Base-by-base conservation (phyloP, 208 protist species). In the Wallacemonas sp. region DNA sequence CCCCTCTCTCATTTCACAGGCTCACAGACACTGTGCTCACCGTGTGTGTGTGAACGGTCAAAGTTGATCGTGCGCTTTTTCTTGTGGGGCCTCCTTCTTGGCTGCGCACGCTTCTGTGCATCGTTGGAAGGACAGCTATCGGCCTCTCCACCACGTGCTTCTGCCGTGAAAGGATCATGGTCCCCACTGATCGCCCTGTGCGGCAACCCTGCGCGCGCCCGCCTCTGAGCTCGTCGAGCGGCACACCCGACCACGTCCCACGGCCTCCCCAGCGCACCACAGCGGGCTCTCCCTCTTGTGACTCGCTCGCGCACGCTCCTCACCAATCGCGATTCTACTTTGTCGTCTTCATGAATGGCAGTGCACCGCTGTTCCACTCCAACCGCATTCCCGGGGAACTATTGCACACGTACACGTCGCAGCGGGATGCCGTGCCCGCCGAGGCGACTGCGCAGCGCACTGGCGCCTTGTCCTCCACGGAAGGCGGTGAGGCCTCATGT, bases 321-420 rank as follows among this genome's bases (percentile, higher is more conserved):
- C 44, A 50, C 38, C 77, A 62, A 17, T 79, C 76, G 24, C 75
- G 69, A 24, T 83, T 93, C 32, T 91, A 91, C 59, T 89, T 93
- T 64, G 79, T 80, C 29, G 77, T 93, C 1, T 91, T 93, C 60
- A 77, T 77, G 22, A 84, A 76, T 73, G 86, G 89, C 68, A 83
- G 76, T 45, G 38, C 73, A 5, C 82, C 84, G 17, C 76, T 93
- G 39, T 93, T 93, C 61, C 76, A 90, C 74, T 91, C 87, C 2
- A 89, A 83, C 55, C 73, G 78, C 13, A 89, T 89, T 26, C 75
- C 79, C 0, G 32, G 48, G 3, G 63, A 69, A 19, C 44, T 72
- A 19, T 52, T 82, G 24, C 4, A 27, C 21, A 32, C 12, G 6
- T 57, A 39, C 50, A 24, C 29, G 4, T 6, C 30, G 13, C 50